Conservation (phyloP, 2,329 filamentous ascomycete species). For the Penicillium sp. region DNA sequence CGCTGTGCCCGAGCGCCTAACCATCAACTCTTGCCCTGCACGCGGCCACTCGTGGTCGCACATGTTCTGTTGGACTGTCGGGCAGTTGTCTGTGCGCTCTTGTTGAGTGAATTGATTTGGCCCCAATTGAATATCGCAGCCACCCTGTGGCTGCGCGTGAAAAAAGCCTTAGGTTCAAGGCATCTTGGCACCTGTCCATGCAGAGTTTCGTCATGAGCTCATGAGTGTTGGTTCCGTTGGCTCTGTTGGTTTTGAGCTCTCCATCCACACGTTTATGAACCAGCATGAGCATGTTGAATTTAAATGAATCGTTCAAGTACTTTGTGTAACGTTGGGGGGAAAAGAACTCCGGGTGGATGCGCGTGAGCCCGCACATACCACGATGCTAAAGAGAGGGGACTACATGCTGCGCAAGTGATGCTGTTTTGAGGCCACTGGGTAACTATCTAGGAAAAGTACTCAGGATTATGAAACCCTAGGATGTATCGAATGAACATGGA, state of each 20-base stretch:
- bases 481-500: no score
- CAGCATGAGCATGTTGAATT: neutral
- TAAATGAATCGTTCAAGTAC: neutral
- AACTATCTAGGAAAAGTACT: slow-evolving; percentile 5
- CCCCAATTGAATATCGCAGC: slow-evolving; percentile 17
- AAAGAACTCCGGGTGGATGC: slow-evolving; percentile 12
- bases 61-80: neutral
- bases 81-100: slow-evolving; percentile 15
- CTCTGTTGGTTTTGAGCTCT: no score
- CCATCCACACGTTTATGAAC: no score
- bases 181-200: neutral
- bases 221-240: neutral
- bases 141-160: slow-evolving; percentile 5
- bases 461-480: neutral
- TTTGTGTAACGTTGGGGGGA: slow-evolving; percentile 11
- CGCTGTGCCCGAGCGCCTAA: slow-evolving; percentile 21
- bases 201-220: neutral
- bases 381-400: neutral
- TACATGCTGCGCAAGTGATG: neutral
- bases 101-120: slow-evolving; percentile 13
- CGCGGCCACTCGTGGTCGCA: slow-evolving; percentile 1
- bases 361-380: neutral
- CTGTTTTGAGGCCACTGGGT: neutral
- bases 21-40: slow-evolving; percentile 10
- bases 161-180: slow-evolving; percentile 9